Percentiles rank a stretch among this genome's conserved stretches.
phyloP scores from a whole-genome alignment of 441 rosid genomes.

The Populus hybrid region DNA sequence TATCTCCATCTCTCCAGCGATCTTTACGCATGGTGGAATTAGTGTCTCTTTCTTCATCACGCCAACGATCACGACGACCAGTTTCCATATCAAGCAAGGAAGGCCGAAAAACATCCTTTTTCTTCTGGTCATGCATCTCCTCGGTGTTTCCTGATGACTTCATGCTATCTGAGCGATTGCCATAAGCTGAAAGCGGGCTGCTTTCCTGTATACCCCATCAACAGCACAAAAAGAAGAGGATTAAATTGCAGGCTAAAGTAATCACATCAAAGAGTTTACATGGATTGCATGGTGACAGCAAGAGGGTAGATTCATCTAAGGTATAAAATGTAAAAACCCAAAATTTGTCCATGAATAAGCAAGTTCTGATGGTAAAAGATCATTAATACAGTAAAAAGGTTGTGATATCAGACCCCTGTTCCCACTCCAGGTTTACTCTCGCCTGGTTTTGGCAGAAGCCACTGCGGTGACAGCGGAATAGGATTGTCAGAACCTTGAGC shows the following conservation, averaged over 20 bases:
- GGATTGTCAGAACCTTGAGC: slow-evolving; percentile 30
- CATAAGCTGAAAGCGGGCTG: slow-evolving; percentile 30
- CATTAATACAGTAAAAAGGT: not conserved
- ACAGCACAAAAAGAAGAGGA: slow-evolving; percentile 2
- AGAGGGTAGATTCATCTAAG: not conserved
- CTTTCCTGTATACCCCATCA: slow-evolving; percentile 48
- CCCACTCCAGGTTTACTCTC: slow-evolving; percentile 78
- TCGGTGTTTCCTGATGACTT: slow-evolving; percentile 58
- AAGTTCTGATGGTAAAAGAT: not conserved
- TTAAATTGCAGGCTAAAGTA: not conserved
- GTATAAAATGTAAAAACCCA: not conserved
- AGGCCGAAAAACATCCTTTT: slow-evolving; percentile 84
- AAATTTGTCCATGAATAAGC: not conserved
- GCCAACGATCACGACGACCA: slow-evolving; percentile 92
- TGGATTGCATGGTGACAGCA: not conserved
- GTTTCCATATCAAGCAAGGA: slow-evolving; percentile 83
- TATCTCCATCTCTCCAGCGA: slow-evolving; percentile 87
- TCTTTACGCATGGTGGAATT: slow-evolving; percentile 65
- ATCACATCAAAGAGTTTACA: slow-evolving; percentile 10
- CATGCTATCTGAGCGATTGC: slow-evolving; percentile 39
- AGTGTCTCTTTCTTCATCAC: slow-evolving; percentile 96
- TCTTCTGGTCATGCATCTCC: slow-evolving; percentile 71
- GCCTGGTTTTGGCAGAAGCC: slow-evolving; percentile 96
- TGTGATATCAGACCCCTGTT: slow-evolving; percentile 56
- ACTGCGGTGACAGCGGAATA: slow-evolving; percentile 96